Evolutionary conservation across 306 rosid species (phyloP), one percentile per base, ranked within the genome.

Genomic region (Sphenostylis stenocarpa): DNA sequence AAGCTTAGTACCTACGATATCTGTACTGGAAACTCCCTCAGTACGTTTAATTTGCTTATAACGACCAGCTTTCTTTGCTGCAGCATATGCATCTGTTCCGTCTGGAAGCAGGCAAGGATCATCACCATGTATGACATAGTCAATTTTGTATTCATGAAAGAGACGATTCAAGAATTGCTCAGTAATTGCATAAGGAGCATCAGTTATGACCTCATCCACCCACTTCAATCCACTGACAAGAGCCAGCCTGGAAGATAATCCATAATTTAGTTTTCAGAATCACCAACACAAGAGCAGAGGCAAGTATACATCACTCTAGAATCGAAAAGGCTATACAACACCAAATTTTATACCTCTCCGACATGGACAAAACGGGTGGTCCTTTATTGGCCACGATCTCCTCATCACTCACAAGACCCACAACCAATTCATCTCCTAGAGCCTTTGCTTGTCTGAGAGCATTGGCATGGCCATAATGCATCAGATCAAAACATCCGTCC

Each of bases 71-170:
- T 83, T 89, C 84, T 96, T 96, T 60, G 99, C 99, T 69, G 93
- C 88, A 57, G 94, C 98, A 80, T 96, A 96, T 81, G 99, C 98
- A 91, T 96, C 99, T 56, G 97, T 92, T 81, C 99, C 99, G 69
- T 96, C 99, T 45, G 99, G 98, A 87, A 96, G 99, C 77, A 96
- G 81, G 91, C 99, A 96, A 73, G 99, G 99, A 82, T 96, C 99
- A 80, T 96, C 99, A n/a, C 99, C 99, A 43, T 96, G 99, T 78
- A 96, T 93, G 82, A 96, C 90, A 70, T 89, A 96, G 79, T 96
- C 99, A 77, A 96, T 93, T 74, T 91, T 96, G 88, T 96, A 84
- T 81, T 96, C 99, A 75, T 84, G 90, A 80, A 96, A 96, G 86
- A 96, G 99, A 38, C 80, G 96, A 78, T 88, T 76, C 98, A 96